phyloP scores from a whole-genome alignment of 2,329 filamentous ascomycete species.

The Neoscytalidium dimidiatum region DNA sequence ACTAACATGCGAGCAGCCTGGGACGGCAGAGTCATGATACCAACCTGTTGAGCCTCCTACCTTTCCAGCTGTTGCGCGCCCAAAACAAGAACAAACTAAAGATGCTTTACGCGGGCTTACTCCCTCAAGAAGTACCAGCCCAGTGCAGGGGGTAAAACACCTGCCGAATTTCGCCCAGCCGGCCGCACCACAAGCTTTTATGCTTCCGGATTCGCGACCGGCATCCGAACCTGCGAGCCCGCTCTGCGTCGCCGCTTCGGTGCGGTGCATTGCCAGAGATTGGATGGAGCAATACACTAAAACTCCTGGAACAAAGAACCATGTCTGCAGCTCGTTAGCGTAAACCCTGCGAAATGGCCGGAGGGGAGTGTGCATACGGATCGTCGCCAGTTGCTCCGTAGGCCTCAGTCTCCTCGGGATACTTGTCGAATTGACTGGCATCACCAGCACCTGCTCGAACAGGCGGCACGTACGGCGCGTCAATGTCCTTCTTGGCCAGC shows the following conservation, averaged over 20 bases:
- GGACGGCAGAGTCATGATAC: conserved; percentile 1
- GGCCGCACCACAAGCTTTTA: not conserved
- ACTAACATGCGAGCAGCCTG: conserved; percentile 13
- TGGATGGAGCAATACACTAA: conserved; percentile 7
- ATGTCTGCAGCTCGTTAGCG: conserved; percentile 29
- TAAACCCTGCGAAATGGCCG: not conserved
- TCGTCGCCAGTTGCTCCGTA: conserved; percentile 81
- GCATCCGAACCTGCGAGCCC: not conserved
- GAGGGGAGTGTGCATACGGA: conserved; percentile 65
- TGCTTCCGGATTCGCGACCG: not conserved
- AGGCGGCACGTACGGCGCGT: conserved; percentile 95
- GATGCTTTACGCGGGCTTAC: conserved; percentile 6
- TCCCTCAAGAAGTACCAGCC: conserved; percentile 13
- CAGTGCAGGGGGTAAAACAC: not conserved
- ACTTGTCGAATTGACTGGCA: conserved; percentile 96
- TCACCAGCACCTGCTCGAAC: conserved; percentile 93
- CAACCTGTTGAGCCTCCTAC: conserved; percentile 7
- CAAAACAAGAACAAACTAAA: conserved; percentile 16
- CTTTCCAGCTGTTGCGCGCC: conserved; percentile 3
- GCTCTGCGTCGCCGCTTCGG: not conserved
- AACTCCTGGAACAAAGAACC: conserved; percentile 38
- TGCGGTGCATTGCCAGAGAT: not conserved
- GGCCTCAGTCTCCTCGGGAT: conserved; percentile 92
- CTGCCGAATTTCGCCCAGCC: not conserved
- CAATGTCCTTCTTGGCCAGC: conserved; percentile 91